A percentile compares a stretch with the other conserved stretches of the same genome.
These are phyloP conservation scores for Penicillium italicum DNA, from an alignment of 2,329 filamentous ascomycete genomes.

Conservation along the genomic window DNA sequence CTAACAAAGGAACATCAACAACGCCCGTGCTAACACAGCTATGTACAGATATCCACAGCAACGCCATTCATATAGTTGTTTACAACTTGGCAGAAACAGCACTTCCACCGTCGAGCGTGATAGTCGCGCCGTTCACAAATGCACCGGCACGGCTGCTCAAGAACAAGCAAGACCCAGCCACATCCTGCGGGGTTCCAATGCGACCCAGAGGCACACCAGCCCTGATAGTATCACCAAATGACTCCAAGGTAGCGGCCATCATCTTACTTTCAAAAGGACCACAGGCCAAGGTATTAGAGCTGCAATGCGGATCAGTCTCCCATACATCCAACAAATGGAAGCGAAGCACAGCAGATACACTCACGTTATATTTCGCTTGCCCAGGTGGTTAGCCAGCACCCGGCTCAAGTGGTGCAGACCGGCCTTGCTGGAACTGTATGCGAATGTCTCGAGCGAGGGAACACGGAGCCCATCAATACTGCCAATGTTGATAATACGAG, in stretches of 20 bases:
- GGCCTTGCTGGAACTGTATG: conserved; percentile 53
- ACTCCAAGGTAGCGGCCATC: conserved; percentile 52
- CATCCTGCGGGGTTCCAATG: conserved; percentile 65
- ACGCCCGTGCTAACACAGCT: not conserved
- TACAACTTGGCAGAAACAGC: conserved; percentile 42
- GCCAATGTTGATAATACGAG: conserved; percentile 53
- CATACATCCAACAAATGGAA: not conserved
- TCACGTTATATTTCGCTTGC: conserved; percentile 52
- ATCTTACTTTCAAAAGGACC: conserved; percentile 60
- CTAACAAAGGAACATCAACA: not conserved
- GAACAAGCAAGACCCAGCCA: conserved; percentile 69
- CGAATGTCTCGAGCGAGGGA: conserved; percentile 51
- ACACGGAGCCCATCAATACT: conserved; percentile 54
- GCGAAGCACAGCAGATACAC: conserved; percentile 25
- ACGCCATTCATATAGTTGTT: not conserved
- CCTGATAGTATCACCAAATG: conserved; percentile 49
- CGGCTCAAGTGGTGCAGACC: conserved; percentile 53
- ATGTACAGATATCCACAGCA: not conserved
- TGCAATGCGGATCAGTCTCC: conserved; percentile 34
- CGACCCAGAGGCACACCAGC: conserved; percentile 61
- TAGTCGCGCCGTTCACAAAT: conserved; percentile 63
- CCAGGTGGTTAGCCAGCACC: conserved; percentile 50
- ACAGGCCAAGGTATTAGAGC: conserved; percentile 65
- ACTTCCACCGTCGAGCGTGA: conserved; percentile 59
- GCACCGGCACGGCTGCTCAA: conserved; percentile 64